Evolutionary conservation across 202 grass and related monocot genomes (phyloP).

Genomic region (Zizania palustris): DNA sequence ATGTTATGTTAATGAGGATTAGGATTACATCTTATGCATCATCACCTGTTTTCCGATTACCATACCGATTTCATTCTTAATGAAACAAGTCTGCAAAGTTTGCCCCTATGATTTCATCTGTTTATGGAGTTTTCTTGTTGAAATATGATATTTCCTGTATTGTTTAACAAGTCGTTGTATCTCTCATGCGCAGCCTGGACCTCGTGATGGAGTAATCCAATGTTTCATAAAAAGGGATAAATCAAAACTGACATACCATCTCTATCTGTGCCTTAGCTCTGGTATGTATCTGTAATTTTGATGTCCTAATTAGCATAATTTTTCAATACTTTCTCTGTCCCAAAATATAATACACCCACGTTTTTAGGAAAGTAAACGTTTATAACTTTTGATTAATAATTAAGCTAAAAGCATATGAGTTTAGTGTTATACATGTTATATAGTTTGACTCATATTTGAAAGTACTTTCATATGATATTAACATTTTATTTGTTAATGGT

Average conservation of each 20-base stretch:
- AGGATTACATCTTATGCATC: not conserved
- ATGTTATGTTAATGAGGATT: not conserved
- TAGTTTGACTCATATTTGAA: no score
- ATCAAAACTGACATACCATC: slow-evolving; percentile 87
- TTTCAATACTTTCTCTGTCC: not conserved
- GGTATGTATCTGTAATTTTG: slow-evolving; percentile 53
- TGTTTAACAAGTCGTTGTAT: slow-evolving; percentile 21
- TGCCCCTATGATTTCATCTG: not conserved
- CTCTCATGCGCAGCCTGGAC: slow-evolving; percentile 67
- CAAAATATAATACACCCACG: no score
- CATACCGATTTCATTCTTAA: not conserved
- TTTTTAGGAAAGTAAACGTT: no score
- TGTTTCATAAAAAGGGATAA: slow-evolving; percentile 98
- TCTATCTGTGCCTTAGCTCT: slow-evolving; percentile 87
- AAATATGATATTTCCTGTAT: slow-evolving; percentile 14
- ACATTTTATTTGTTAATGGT: no score
- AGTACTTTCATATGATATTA: no score
- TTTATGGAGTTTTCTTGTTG: slow-evolving; percentile 6
- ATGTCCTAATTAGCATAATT: not conserved
- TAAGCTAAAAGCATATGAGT: no score
- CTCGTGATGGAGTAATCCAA: slow-evolving; percentile 79
- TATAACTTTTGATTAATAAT: no score
- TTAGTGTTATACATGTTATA: no score
- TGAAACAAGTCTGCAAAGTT: not conserved
- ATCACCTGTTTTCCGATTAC: not conserved